These are phyloP conservation scores for Rosa hybrid DNA, from an alignment of 331 rosid species.

Conservation along the genomic window DNA sequence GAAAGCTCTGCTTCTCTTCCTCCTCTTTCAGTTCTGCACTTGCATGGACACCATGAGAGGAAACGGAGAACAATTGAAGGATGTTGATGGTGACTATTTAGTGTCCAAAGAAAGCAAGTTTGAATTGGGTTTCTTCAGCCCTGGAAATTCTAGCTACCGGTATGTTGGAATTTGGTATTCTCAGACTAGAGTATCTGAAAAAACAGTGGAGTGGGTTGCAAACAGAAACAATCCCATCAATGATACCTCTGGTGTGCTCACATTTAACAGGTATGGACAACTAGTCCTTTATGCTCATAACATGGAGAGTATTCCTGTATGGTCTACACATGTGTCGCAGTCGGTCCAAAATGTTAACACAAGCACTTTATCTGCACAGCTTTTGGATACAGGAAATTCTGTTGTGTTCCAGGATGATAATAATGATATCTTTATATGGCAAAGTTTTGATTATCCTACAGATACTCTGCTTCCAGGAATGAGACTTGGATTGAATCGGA, in stretches of 20 bases:
- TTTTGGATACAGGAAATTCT: slow-evolving; percentile 44
- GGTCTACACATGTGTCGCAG: slow-evolving; percentile 34
- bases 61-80: slow-evolving; percentile 17
- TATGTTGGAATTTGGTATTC: slow-evolving; percentile 66
- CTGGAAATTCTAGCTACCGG: slow-evolving; percentile 36
- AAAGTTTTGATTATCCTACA: slow-evolving; percentile 28
- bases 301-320: not conserved
- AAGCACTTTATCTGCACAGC: slow-evolving; percentile 16
- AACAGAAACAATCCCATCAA: slow-evolving; percentile 55
- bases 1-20: not conserved
- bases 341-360: slow-evolving; percentile 10
- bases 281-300: slow-evolving; percentile 20
- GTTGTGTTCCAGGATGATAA: slow-evolving; percentile 1
- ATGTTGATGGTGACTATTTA: slow-evolving; percentile 39
- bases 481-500: slow-evolving; percentile 29
- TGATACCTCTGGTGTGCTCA: slow-evolving; percentile 35
- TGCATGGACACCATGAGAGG: not conserved
- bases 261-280: slow-evolving; percentile 34
- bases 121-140: slow-evolving; percentile 56
- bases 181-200: not conserved
- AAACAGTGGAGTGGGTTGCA: slow-evolving; percentile 59
- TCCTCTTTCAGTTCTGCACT: not conserved
- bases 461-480: slow-evolving; percentile 26
- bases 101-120: slow-evolving; percentile 31
- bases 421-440: slow-evolving; percentile 4